These are phyloP conservation scores for Shiraia sp. DNA, from an alignment of 2,329 filamentous ascomycete genomes.

Conservation along the genomic window DNA sequence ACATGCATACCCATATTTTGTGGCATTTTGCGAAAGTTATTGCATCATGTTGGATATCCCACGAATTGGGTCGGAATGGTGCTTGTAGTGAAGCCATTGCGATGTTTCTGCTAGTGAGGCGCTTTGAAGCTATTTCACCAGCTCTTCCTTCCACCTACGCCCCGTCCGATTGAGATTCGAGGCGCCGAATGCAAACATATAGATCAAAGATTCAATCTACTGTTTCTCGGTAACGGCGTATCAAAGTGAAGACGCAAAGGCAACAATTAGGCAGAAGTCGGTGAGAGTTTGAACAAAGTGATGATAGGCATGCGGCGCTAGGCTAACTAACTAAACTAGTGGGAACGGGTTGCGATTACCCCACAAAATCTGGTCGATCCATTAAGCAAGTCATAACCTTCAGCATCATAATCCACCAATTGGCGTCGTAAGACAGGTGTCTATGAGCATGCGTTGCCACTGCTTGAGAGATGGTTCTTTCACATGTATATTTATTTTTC, in stretches of 20 bases:
- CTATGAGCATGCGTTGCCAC: no score
- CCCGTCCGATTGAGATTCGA: constrained; percentile 18
- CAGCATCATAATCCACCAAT: no score
- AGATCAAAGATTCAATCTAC: constrained; percentile 18
- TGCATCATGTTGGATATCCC: constrained; percentile 9
- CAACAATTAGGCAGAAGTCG: background rate
- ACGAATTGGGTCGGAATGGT: constrained; percentile 17
- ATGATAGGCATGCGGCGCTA: background rate
- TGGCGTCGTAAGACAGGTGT: no score
- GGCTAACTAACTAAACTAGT: background rate
- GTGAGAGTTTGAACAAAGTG: no score
- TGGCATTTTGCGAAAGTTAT: constrained; percentile 29
- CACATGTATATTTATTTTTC: no score
- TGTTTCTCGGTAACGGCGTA: constrained; percentile 10
- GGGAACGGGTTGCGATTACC: background rate
- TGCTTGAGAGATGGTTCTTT: no score
- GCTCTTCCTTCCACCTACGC: constrained; percentile 24
- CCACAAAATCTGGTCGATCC: no score
- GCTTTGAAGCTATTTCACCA: constrained; percentile 14
- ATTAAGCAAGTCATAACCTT: no score
- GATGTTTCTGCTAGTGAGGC: constrained; percentile 2
- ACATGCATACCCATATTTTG: constrained; percentile 27
- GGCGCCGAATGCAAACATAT: constrained; percentile 3
- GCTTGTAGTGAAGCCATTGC: constrained; percentile 33
- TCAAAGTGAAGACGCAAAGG: background rate